Evolutionary conservation across 768 basidiomycete genomes (phyloP), one percentile per base, ranked within the genome.

Genomic region (Collybia sp.): DNA sequence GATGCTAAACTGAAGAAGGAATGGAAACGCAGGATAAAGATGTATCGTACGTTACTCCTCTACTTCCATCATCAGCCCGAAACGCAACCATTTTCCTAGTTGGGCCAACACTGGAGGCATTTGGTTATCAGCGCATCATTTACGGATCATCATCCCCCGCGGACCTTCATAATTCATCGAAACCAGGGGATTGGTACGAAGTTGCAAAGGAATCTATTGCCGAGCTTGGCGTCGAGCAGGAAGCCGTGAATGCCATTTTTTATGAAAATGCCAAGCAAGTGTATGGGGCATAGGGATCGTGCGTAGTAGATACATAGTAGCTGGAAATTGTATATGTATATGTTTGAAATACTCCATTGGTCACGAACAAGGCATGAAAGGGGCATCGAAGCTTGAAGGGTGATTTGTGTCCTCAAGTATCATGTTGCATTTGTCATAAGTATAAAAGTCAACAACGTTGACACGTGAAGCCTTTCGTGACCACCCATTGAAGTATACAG

Each of bases 101-200:
- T 53, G 85, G 82, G 6, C 90, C 87, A 12, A 83, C 85, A 32
- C 66, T 91, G 50, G 90, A 93, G 60, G 90, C 90, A 2, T 92
- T 92, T 59, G 90, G 90, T 6, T 88, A 79, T 55, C 73, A 86
- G 55, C 79, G 90, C 43, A 89, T 93, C 54, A 73, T 93, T 15
- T 92, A 85, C 63, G 90, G 89, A 6, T 85, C 88, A 8, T 83
- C 88, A 1, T 79, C 85, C 30, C 79, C 83, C 10, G 63, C 71
- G n/a, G 64, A 68, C 3, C 69, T 71, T 2, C 69, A 68, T 18
- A 68, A 70, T 19, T 56, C 68, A 18, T 78, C 79, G 3, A 71
- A 70, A 40, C 75, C 80, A 2, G 75, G 73, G 32, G 80, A 83
- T 49, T 93, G 90, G 90, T 93, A 89, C 55, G 83, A 82, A 53